Evolutionary conservation across 345 rosid genomes (phyloP).

Genomic region (Hypericum perforatum): DNA sequence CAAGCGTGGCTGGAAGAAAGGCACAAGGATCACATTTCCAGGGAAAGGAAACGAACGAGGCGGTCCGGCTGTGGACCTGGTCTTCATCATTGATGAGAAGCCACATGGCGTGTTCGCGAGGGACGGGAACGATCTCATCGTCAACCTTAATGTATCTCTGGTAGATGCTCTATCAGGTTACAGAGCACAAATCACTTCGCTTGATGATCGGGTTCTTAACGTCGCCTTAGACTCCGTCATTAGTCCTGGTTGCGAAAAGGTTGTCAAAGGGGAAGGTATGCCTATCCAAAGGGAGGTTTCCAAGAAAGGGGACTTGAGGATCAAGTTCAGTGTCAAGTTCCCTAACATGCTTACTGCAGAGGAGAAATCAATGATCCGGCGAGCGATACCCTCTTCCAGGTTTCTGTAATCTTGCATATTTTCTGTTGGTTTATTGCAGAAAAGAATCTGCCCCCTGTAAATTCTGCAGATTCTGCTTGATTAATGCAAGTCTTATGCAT

Average conservation of each 20-base stretch:
- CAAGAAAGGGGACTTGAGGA: slow-evolving; percentile 65
- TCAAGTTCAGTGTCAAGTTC: slow-evolving; percentile 72
- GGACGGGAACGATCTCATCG: slow-evolving; percentile 74
- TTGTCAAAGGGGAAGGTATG: slow-evolving; percentile 81
- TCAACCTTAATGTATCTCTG: slow-evolving; percentile 53
- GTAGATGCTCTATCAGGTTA: slow-evolving; percentile 74
- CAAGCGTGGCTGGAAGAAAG: slow-evolving; percentile 89
- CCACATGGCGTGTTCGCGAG: slow-evolving; percentile 71
- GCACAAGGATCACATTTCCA: slow-evolving; percentile 71
- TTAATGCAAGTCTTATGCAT: too few species aligned
- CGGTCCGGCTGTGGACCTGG: slow-evolving; percentile 53
- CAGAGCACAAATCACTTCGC: slow-evolving; percentile 47
- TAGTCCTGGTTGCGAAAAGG: slow-evolving; percentile 69
- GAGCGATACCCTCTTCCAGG: slow-evolving; percentile 21
- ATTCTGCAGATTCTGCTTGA: too few species aligned
- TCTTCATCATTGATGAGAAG: slow-evolving; percentile 78
- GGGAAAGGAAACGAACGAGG: slow-evolving; percentile 76
- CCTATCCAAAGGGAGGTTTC: slow-evolving; percentile 83
- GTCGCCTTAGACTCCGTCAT: slow-evolving; percentile 42
- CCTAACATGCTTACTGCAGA: slow-evolving; percentile 59
- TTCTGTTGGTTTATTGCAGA: too few species aligned
- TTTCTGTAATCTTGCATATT: too few species aligned
- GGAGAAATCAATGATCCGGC: slow-evolving; percentile 57
- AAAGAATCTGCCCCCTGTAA: too few species aligned
- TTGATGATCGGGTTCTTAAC: slow-evolving; percentile 60